These are phyloP conservation scores for Trichoderma endophyticum DNA, from an alignment of 2,329 filamentous ascomycete species.

Conservation along the genomic window DNA sequence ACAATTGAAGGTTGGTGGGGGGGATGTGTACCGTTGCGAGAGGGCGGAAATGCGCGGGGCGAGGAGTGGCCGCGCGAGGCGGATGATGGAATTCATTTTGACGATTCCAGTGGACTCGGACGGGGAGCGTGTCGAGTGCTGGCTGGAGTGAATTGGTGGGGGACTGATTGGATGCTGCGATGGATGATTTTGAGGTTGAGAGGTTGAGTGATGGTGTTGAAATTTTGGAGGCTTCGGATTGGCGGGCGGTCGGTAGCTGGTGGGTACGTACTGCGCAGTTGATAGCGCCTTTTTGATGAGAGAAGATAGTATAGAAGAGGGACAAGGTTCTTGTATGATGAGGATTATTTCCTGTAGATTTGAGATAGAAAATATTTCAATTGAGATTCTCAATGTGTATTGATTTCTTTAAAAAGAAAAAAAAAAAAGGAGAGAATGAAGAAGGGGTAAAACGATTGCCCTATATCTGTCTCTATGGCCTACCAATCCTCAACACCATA, in stretches of 20 bases:
- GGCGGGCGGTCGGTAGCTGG: not conserved
- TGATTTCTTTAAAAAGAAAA: not conserved
- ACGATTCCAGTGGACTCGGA: not conserved
- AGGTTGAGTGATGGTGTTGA: constrained; percentile 9
- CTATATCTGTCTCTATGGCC: not conserved
- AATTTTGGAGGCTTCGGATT: constrained; percentile 10
- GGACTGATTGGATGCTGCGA: not conserved
- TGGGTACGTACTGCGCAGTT: not conserved
- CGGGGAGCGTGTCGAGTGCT: not conserved
- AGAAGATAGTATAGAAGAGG: not conserved
- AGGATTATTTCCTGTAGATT: not conserved
- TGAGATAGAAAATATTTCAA: not conserved
- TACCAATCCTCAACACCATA: not conserved
- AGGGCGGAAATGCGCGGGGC: constrained; percentile 25
- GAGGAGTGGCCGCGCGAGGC: constrained; percentile 31
- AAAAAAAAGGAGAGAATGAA: not conserved
- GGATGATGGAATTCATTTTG: constrained; percentile 30
- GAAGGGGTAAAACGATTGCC: not conserved
- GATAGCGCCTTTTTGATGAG: not conserved
- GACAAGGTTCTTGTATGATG: not conserved
- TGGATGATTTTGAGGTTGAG: not conserved
- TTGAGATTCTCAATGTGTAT: not conserved
- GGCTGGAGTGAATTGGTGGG: not conserved
- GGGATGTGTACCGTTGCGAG: constrained; percentile 25
- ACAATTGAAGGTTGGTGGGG: not conserved